Percentiles rank a stretch among this genome's conserved stretches.
These are phyloP conservation scores for Claviceps sp. DNA, from an alignment of 2,329 filamentous ascomycete species.

Conservation along the genomic window DNA sequence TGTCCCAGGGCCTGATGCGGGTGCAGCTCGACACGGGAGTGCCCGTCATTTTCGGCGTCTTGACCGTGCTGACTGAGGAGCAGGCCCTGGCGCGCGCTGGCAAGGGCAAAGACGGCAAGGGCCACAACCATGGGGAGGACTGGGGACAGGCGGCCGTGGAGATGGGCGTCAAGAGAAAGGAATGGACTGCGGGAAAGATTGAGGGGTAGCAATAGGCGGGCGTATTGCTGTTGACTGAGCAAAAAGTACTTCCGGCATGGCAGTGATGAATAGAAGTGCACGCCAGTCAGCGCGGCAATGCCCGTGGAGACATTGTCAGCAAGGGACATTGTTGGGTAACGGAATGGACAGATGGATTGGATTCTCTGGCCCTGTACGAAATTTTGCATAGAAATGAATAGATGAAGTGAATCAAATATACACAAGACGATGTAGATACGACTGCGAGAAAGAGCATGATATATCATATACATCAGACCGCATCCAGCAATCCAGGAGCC, in stretches of 20 bases:
- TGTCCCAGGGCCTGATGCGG: constrained; percentile 85
- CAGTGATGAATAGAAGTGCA: too few relatives aligned
- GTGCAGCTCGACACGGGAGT: constrained; percentile 81
- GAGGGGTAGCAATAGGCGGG: constrained; percentile 21
- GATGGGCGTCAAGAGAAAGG: constrained; percentile 74
- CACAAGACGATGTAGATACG: too few relatives aligned
- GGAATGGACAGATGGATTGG: too few relatives aligned
- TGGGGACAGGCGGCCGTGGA: constrained; percentile 94
- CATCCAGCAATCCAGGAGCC: too few relatives aligned
- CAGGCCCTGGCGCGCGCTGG: constrained; percentile 81
- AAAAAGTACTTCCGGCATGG: not conserved
- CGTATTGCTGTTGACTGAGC: not conserved
- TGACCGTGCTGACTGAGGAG: constrained; percentile 80
- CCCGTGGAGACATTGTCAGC: too few relatives aligned
- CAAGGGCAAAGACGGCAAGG: constrained; percentile 51
- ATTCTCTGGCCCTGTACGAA: too few relatives aligned
- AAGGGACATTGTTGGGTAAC: too few relatives aligned
- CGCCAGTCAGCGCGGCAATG: too few relatives aligned
- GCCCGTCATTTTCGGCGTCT: constrained; percentile 80
- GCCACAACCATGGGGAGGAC: constrained; percentile 92
- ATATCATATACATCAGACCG: too few relatives aligned
- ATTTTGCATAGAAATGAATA: too few relatives aligned
- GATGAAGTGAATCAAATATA: too few relatives aligned
- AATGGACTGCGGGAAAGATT: constrained; percentile 62
- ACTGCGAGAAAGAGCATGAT: too few relatives aligned